Conservation (phyloP, 176 grass and related monocot species). For the Ensete ventricosum region DNA sequence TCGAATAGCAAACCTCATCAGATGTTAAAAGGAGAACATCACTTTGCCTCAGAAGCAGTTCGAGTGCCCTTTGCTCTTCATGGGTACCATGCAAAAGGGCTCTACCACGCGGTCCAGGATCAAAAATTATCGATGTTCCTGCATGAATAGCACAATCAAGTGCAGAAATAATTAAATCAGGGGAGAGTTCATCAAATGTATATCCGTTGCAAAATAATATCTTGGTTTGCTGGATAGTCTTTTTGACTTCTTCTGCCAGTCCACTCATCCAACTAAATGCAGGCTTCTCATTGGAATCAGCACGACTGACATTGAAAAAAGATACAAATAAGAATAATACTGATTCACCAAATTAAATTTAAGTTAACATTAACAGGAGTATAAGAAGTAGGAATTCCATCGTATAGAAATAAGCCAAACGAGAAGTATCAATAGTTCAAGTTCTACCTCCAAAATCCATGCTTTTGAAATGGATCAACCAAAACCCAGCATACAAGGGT, state of each 20-base stretch:
- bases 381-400: neutral
- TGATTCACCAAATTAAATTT: neutral
- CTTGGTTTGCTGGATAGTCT: slow-evolving; percentile 64
- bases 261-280: slow-evolving; percentile 82
- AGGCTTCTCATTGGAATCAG: slow-evolving; percentile 71
- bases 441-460: slow-evolving; percentile 82
- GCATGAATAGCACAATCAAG: slow-evolving; percentile 68
- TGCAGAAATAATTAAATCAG: slow-evolving; percentile 65
- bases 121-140: slow-evolving; percentile 70
- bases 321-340: neutral
- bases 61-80: slow-evolving; percentile 58
- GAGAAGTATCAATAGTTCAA: neutral
- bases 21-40: slow-evolving; percentile 93
- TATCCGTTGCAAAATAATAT: slow-evolving; percentile 94
- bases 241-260: slow-evolving; percentile 52
- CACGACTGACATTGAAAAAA: slow-evolving; percentile 38
- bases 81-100: slow-evolving; percentile 46
- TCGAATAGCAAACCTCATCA: slow-evolving; percentile 52
- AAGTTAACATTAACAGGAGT: neutral
- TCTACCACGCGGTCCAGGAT: slow-evolving; percentile 81
- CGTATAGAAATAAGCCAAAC: neutral
- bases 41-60: slow-evolving; percentile 46
- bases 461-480: slow-evolving; percentile 87
- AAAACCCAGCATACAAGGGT: slow-evolving; percentile 94
- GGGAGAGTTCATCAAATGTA: slow-evolving; percentile 82